Evolutionary conservation across 23 red algal genomes (phyloP).

Genomic region (Gracilaria gracilis): DNA sequence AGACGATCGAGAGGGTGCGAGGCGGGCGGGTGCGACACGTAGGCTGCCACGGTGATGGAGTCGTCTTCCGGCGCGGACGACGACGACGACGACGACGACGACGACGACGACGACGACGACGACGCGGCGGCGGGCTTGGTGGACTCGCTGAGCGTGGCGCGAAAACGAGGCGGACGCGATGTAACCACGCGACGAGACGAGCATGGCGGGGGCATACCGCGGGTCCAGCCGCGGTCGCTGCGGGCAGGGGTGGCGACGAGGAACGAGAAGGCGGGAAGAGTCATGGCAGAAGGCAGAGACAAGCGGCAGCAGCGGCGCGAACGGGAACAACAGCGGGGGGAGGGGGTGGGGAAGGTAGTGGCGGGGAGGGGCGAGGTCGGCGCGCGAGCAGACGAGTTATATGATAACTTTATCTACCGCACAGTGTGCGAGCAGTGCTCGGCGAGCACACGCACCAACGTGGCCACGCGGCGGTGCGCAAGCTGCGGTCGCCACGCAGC

Average conservation of each 20-base stretch:
- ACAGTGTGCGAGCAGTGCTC: no score
- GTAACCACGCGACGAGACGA: not conserved
- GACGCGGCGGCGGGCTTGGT: not conserved
- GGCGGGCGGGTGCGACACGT: conserved; percentile 22
- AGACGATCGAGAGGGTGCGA: conserved; percentile 7
- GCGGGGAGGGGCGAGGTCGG: not conserved
- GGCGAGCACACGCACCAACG: no score
- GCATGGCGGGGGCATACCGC: conserved; percentile 75
- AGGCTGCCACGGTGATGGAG: conserved; percentile 20
- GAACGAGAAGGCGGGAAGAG: conserved; percentile 34
- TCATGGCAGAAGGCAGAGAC: not conserved
- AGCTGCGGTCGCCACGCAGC: no score
- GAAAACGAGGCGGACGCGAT: not conserved
- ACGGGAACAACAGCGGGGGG: no score
- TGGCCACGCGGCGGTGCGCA: no score
- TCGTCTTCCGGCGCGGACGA: conserved; percentile 7
- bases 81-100: conserved; percentile 3
- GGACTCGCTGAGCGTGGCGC: conserved; percentile 60
- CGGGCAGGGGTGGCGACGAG: conserved; percentile 67
- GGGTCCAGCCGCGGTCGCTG: conserved; percentile 74
- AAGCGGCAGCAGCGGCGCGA: no score
- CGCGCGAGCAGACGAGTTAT: no score
- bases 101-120: not conserved
- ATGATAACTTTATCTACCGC: no score
- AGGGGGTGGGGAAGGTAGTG: not conserved